Base-by-base conservation (phyloP, 2,329 filamentous ascomycete species). In the Fusarium azukiicola region DNA sequence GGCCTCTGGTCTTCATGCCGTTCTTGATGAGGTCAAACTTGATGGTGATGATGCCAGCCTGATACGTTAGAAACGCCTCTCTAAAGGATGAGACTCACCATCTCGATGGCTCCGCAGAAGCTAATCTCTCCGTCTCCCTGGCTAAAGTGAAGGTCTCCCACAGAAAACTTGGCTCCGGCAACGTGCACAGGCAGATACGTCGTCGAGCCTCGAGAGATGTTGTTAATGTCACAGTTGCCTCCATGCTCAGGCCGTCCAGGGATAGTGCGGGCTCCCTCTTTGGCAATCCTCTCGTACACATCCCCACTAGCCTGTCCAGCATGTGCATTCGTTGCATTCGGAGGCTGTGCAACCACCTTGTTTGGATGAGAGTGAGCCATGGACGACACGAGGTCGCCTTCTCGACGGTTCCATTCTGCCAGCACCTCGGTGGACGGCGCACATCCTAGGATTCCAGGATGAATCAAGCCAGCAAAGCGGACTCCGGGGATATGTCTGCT, bases 151-250 rank as follows among this genome's bases (percentile, higher is more conserved):
- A 98, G 88, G 84, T 98, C 97, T 17, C 97, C 97, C 1, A 98
- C 97, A 56, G 93, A 96, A 87, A 98, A 98, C 84, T 98, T 98
- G 58, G 97, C 97, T 0, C 97, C 97, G 0, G 91, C 88, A 8
- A 99, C 96, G 82, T 98, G 97, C 1, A 99, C 95, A 0, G 97
- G 97, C 1, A 98, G 91, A 85, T 97, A 98, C 0, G 98, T 96
- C 84, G 97, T 97, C 73, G 92, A 95, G 4, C 96, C 96, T 11
- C 96, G 90, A 3, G 93, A 95, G 42, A 98, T 90, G 82, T 98
- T 98, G 89, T 98, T 98, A 86, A 98, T 98, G 80, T 98, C 96
- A 84, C 96, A 98, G 83, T 98, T 98, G 0, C 97, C 97, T 19
- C 97, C 97, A 81, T 98, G 96, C 83, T 98, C 96, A 0, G 96